Conservation (phyloP, 2,329 filamentous ascomycete species). For the Curvularia eragrostidis region DNA sequence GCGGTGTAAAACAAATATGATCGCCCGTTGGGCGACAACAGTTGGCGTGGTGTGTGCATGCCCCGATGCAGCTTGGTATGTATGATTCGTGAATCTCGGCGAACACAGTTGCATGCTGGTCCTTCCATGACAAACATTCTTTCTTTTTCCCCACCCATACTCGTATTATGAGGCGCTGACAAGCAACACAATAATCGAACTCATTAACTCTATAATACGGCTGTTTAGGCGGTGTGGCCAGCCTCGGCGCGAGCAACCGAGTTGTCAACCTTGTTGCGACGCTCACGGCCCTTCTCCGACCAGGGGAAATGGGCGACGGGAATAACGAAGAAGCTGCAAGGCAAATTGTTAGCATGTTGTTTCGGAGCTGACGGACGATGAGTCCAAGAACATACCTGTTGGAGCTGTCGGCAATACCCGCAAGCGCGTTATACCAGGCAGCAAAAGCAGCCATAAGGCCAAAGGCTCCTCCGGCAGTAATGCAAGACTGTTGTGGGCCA, state of each 20-base stretch:
- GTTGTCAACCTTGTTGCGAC: conserved; percentile 52
- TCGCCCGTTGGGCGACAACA: background rate
- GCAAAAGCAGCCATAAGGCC: conserved; percentile 61
- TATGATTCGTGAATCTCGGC: background rate
- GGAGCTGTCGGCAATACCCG: conserved; percentile 61
- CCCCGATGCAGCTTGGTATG: background rate
- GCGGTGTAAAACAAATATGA: background rate
- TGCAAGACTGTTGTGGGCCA: conserved; percentile 53
- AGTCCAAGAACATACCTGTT: conserved; percentile 52
- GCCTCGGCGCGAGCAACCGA: conserved; percentile 28
- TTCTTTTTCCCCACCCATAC: background rate
- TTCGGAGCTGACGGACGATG: background rate
- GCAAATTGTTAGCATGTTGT: conserved; percentile 15
- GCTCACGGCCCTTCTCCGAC: conserved; percentile 63
- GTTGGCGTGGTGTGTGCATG: background rate
- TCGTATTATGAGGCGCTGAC: background rate
- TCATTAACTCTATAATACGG: background rate
- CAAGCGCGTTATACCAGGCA: conserved; percentile 63
- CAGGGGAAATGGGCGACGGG: conserved; percentile 95
- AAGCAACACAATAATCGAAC: background rate
- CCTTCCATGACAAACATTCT: background rate
- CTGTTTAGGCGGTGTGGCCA: conserved; percentile 9
- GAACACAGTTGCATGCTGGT: background rate
- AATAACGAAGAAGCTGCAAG: conserved; percentile 82
- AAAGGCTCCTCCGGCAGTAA: conserved; percentile 61